Evolutionary conservation across 2,329 filamentous ascomycete genomes (phyloP).

Genomic region (Chrysoporthe deuterocubensis): DNA sequence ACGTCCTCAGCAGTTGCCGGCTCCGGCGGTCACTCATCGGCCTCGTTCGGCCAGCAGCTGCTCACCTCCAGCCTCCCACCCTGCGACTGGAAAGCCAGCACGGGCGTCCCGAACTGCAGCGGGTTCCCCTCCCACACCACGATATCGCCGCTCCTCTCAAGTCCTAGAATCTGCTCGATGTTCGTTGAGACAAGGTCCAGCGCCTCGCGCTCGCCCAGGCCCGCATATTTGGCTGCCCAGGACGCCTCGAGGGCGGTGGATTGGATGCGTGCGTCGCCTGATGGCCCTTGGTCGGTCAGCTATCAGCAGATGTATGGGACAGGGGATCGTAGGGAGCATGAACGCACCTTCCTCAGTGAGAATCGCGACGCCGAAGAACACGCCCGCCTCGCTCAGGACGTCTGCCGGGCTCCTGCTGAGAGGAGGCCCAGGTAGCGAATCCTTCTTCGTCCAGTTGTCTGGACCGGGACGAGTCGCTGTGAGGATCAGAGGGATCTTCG

Average conservation of each 20-base stretch:
- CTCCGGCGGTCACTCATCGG: not conserved
- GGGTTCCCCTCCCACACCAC: constrained; percentile 50
- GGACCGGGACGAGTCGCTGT: constrained; percentile 42
- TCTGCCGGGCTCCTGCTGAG: constrained; percentile 44
- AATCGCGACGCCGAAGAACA: constrained; percentile 42
- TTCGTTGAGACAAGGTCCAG: constrained; percentile 45
- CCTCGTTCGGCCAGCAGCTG: constrained; percentile 40
- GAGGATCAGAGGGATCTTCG: constrained; percentile 48
- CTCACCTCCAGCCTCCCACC: constrained; percentile 37
- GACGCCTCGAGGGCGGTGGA: constrained; percentile 44
- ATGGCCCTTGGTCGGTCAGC: constrained; percentile 30
- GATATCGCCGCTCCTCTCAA: constrained; percentile 42
- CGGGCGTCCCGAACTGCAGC: constrained; percentile 45
- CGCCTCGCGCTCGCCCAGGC: constrained; percentile 39
- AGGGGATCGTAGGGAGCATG: no score
- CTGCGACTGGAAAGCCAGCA: constrained; percentile 40
- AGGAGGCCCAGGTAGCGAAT: constrained; percentile 47
- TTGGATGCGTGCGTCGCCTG: constrained; percentile 44
- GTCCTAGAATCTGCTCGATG: constrained; percentile 45
- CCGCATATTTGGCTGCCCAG: constrained; percentile 47
- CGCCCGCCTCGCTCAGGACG: constrained; percentile 45
- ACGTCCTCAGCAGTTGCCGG: not conserved
- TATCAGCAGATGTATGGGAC: not conserved
- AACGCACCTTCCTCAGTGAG: constrained; percentile 32
- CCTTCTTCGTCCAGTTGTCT: constrained; percentile 41